Percentiles rank a stretch among this genome's conserved stretches.
These are phyloP conservation scores for Colletotrichum limetticola DNA, from an alignment of 2,329 filamentous ascomycete genomes.

Conservation along the genomic window DNA sequence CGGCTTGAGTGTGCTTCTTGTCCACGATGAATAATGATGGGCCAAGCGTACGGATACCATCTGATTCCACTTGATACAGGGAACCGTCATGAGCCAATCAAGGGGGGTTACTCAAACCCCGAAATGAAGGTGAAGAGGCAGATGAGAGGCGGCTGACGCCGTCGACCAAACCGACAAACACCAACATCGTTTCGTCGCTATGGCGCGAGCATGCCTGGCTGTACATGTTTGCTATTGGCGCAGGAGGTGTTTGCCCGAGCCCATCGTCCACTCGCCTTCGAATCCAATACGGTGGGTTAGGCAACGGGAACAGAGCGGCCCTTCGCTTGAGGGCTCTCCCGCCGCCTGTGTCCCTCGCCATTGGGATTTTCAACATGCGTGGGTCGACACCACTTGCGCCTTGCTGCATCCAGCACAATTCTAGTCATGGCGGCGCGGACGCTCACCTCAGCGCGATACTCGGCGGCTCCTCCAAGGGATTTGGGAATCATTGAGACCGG, in stretches of 20 bases:
- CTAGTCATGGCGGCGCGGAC: constrained; percentile 8
- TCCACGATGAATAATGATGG: neutral
- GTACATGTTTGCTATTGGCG: neutral
- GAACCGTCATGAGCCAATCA: neutral
- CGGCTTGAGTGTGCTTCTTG: neutral
- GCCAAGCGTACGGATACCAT: neutral
- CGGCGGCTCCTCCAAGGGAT: neutral
- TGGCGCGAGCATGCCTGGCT: constrained; percentile 8
- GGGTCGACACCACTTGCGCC: neutral
- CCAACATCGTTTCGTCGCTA: neutral
- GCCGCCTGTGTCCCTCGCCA: constrained; percentile 4
- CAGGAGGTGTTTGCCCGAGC: neutral
- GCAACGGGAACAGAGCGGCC: constrained; percentile 16
- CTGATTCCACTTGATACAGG: neutral
- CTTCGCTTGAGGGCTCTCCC: constrained; percentile 15
- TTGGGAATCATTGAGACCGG: neutral
- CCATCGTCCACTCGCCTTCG: neutral
- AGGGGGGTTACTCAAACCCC: neutral
- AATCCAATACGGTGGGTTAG: constrained; percentile 22
- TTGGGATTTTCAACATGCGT: neutral
- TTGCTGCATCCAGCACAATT: constrained; percentile 1
- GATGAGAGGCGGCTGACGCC: neutral
- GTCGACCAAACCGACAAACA: neutral
- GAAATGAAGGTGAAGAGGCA: constrained; percentile 4
- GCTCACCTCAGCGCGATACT: constrained; percentile 24